Conservation (phyloP, 1,284 basidiomycete genomes). For the Schizopora paradoxa region DNA sequence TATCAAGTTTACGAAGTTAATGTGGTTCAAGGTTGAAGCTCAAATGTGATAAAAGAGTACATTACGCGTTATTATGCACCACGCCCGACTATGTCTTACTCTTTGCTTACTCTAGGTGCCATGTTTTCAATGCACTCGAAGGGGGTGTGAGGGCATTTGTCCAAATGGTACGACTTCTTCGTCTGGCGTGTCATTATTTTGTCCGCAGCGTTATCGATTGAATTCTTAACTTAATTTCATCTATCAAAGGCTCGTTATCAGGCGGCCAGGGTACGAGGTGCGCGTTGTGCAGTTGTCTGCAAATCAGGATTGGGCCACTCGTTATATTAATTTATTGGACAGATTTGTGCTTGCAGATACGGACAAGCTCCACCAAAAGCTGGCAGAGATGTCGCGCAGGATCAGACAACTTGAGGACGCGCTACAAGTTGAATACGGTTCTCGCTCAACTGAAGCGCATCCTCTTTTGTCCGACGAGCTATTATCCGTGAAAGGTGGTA, state of each 20-base stretch:
- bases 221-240: background rate
- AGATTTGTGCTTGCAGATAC: conserved; percentile 13
- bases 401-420: conserved; percentile 20
- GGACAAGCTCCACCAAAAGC: conserved; percentile 14
- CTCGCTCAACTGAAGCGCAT: conserved; percentile 9
- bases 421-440: conserved; percentile 13
- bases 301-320: background rate
- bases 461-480: conserved; percentile 17
- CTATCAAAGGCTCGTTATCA: conserved; percentile 7
- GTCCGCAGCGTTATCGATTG: background rate
- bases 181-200: background rate
- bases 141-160: conserved; percentile 14
- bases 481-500: conserved; percentile 5
- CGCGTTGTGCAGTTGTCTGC: background rate
- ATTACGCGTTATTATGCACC: background rate
- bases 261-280: conserved; percentile 5
- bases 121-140: conserved; percentile 8
- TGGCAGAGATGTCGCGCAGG: conserved; percentile 14
- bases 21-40: conserved; percentile 6
- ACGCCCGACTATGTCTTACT: background rate
- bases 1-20: background rate
- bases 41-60: conserved; percentile 17
- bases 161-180: conserved; percentile 15
- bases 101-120: conserved; percentile 3
- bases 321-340: background rate